Evolutionary conservation across 2,329 filamentous ascomycete species (phyloP).

Genomic region (Thelonectria olida): DNA sequence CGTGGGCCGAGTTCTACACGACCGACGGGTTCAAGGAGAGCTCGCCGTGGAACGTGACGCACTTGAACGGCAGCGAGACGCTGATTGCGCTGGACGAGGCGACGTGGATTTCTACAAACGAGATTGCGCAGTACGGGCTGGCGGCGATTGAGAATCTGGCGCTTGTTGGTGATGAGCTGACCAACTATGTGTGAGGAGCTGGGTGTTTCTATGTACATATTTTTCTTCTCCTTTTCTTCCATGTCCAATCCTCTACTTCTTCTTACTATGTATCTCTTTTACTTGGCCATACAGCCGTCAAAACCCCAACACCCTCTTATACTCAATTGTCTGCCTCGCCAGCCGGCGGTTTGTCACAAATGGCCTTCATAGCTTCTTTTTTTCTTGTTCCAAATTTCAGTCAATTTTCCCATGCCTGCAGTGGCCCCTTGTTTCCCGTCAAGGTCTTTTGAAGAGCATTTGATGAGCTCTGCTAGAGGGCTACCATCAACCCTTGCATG

Average conservation of each 20-base stretch:
- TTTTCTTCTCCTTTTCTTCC: neutral
- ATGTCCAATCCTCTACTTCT: neutral
- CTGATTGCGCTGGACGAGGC: constrained; percentile 63
- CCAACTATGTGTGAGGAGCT: neutral
- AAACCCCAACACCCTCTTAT: no score
- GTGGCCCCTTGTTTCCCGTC: no score
- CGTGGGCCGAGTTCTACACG: constrained; percentile 64
- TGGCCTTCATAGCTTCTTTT: no score
- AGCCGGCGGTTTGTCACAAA: no score
- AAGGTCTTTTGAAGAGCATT: no score
- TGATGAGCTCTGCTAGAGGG: no score
- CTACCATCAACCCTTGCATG: no score
- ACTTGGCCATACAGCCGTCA: no score
- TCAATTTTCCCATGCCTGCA: no score
- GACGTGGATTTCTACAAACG: constrained; percentile 66
- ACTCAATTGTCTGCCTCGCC: neutral
- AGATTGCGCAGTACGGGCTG: constrained; percentile 64
- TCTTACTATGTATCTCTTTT: neutral
- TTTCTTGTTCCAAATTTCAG: no score
- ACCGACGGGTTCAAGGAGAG: constrained; percentile 55
- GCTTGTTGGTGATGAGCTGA: constrained; percentile 36
- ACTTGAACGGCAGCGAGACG: constrained; percentile 54
- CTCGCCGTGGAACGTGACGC: constrained; percentile 48
- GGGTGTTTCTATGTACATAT: neutral
- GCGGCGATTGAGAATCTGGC: constrained; percentile 66